Conservation (phyloP, 768 basidiomycete species). For the Phlebiopsis flavidoalba region DNA sequence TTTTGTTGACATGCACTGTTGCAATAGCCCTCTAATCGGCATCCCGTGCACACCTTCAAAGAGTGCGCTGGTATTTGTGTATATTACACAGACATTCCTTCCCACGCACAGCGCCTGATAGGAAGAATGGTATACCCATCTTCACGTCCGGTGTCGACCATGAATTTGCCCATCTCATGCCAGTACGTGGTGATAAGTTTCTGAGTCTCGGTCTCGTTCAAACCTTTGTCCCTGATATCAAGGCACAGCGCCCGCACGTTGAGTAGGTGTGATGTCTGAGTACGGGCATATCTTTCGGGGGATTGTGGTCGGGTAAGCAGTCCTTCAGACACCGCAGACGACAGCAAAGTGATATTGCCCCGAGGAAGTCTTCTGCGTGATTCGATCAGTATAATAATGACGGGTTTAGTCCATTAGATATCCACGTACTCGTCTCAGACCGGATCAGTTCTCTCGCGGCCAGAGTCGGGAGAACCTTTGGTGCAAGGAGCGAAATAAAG, state of each 20-base stretch:
- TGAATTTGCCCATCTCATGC: background rate
- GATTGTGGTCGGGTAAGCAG: background rate
- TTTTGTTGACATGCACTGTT: background rate
- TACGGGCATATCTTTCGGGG: background rate
- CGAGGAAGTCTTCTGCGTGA: background rate
- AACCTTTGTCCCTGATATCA: background rate
- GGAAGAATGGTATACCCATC: background rate
- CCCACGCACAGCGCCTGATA: background rate
- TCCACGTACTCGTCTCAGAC: background rate
- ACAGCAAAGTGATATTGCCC: background rate
- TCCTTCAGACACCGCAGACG: background rate
- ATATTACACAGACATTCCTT: background rate
- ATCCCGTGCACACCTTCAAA: background rate
- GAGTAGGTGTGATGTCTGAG: background rate
- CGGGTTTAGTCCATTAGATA: background rate
- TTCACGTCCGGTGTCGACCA: background rate
- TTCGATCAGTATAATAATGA: background rate
- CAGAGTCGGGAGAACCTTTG: background rate
- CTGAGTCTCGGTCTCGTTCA: background rate
- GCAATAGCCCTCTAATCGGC: background rate
- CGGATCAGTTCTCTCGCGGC: background rate
- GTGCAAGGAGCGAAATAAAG: background rate
- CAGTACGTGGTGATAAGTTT: background rate
- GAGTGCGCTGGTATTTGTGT: background rate
- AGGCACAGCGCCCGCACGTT: background rate